These are phyloP conservation scores for Xerocomus nothofagi DNA, from an alignment of 1,284 basidiomycete genomes.

Conservation along the genomic window DNA sequence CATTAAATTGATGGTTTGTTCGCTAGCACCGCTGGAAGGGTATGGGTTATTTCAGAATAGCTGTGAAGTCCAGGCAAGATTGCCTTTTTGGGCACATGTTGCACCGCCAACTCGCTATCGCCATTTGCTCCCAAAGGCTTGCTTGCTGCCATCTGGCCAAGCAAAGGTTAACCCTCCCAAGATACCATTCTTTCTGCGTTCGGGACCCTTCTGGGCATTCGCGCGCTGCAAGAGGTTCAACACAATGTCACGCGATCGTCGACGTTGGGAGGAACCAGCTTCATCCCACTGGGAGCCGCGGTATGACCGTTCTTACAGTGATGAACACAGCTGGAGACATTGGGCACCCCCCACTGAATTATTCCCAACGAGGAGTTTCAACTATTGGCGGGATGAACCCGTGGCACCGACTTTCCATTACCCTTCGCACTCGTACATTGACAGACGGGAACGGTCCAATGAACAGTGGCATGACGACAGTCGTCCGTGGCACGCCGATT, in stretches of 20 bases:
- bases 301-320: conserved; percentile 1
- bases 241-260: conserved; percentile 21
- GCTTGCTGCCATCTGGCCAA: background rate
- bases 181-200: conserved; percentile 19
- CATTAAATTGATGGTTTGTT: too few species aligned
- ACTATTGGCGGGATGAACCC: conserved; percentile 28
- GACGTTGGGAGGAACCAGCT: conserved; percentile 14
- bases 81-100: background rate
- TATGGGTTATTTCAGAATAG: too few species aligned
- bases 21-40: too few species aligned
- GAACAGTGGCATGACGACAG: conserved; percentile 12
- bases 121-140: too few species aligned
- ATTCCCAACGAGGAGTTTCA: conserved; percentile 10
- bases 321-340: conserved; percentile 10
- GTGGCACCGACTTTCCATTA: background rate
- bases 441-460: conserved; percentile 1
- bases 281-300: conserved; percentile 8
- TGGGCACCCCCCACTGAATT: conserved; percentile 6
- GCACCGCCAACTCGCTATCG: too few species aligned
- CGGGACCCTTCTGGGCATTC: background rate
- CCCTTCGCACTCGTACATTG: conserved; percentile 13
- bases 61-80: too few species aligned
- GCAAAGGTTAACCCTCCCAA: conserved; percentile 8
- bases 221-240: conserved; percentile 5
- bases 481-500: conserved; percentile 9